These are phyloP conservation scores for Wickerhamia fluorescens DNA, from an alignment of 805 yeast genomes.

Conservation along the genomic window DNA sequence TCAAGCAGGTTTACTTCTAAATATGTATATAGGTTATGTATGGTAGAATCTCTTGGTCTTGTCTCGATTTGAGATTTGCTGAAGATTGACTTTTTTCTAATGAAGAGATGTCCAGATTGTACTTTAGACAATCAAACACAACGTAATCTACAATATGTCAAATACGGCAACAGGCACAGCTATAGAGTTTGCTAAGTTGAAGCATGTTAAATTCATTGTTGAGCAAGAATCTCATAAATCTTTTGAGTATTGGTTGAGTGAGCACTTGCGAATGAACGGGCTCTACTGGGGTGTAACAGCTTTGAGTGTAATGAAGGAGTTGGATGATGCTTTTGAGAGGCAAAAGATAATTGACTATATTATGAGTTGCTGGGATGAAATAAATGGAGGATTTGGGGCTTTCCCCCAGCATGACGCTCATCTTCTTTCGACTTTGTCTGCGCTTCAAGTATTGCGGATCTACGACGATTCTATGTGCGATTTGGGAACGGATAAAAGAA, in stretches of 20 bases:
- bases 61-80: too few relatives aligned
- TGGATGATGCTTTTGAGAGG: conserved; percentile 48
- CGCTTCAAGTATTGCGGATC: conserved; percentile 69
- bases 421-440: conserved; percentile 76
- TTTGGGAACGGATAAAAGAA: conserved; percentile 23
- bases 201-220: conserved; percentile 30
- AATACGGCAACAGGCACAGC: too few relatives aligned
- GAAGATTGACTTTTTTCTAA: too few relatives aligned
- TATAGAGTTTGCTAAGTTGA: conserved; percentile 10
- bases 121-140: too few relatives aligned
- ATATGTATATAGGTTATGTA: too few relatives aligned
- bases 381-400: conserved; percentile 80
- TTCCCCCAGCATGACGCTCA: conserved; percentile 89
- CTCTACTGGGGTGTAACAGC: conserved; percentile 94
- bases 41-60: too few relatives aligned
- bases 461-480: conserved; percentile 48
- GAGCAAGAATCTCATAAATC: conserved; percentile 36
- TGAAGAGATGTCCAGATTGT: too few relatives aligned
- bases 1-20: conserved; percentile 38
- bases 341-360: conserved; percentile 65
- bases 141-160: too few relatives aligned
- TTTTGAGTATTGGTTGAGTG: conserved; percentile 82
- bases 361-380: conserved; percentile 50
- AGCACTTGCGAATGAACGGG: conserved; percentile 86
- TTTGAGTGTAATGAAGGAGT: conserved; percentile 45